These are phyloP conservation scores for Lasiodiplodia sp. DNA, from an alignment of 2,329 filamentous ascomycete genomes.

Conservation along the genomic window DNA sequence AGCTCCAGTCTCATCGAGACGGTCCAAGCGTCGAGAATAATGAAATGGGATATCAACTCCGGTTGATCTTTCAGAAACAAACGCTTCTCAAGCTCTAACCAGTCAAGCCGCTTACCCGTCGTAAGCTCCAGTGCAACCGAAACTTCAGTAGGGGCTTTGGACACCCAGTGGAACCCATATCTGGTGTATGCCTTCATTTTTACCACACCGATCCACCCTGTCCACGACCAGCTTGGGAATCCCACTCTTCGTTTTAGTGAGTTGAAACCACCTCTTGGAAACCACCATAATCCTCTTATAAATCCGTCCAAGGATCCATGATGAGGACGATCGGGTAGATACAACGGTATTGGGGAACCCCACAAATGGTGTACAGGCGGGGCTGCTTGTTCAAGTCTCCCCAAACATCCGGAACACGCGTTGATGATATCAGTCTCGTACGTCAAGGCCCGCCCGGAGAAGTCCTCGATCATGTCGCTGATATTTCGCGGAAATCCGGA, in stretches of 20 bases:
- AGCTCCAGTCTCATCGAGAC: accelerated
- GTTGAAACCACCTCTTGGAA: no score
- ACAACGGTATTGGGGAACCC: background rate
- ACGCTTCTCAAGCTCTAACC: background rate
- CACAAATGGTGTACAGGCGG: background rate
- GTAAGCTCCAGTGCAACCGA: background rate
- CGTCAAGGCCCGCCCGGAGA: background rate
- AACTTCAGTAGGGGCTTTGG: no score
- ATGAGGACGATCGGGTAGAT: no score
- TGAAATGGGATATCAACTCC: background rate
- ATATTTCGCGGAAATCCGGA: background rate
- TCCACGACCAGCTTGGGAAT: background rate
- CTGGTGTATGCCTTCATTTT: no score
- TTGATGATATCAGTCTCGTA: background rate
- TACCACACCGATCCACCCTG: no score
- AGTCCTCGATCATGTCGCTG: background rate
- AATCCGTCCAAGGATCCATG: no score
- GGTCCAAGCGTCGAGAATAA: background rate
- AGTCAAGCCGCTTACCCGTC: background rate
- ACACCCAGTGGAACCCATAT: no score
- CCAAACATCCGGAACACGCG: background rate
- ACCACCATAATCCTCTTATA: no score
- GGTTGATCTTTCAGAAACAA: background rate
- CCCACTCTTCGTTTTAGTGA: background rate
- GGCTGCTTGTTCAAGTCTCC: background rate